Percentiles rank a stretch among this genome's conserved stretches.
phyloP scores from a whole-genome alignment of 805 yeast genomes.

The Ogataea polymorpha region DNA sequence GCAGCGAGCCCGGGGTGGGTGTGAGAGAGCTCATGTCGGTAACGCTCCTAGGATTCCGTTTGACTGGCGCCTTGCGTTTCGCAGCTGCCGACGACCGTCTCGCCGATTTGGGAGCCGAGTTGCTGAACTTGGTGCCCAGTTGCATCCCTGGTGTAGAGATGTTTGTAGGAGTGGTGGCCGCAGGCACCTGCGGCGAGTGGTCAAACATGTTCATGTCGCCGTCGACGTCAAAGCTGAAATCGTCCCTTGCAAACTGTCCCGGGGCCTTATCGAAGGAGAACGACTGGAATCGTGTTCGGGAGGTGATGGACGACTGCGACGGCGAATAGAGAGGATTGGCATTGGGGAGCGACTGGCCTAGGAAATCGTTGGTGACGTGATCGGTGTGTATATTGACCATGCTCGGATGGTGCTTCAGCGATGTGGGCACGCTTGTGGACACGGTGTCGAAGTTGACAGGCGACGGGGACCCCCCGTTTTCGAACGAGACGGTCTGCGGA shows the following conservation, averaged over 20 bases:
- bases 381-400: conserved; percentile 17
- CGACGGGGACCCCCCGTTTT: conserved; percentile 15
- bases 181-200: conserved; percentile 7
- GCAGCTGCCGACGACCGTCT: conserved; percentile 19
- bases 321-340: conserved; percentile 21
- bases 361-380: conserved; percentile 7
- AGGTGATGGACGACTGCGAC: conserved; percentile 21
- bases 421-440: conserved; percentile 22
- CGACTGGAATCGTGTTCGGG: conserved; percentile 15
- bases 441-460: conserved; percentile 23
- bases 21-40: conserved; percentile 15
- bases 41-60: conserved; percentile 10
- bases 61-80: conserved; percentile 16
- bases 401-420: conserved; percentile 24
- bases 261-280: conserved; percentile 14
- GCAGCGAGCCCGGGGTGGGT: conserved; percentile 14
- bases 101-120: conserved; percentile 11
- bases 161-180: conserved; percentile 7
- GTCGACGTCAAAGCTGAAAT: conserved; percentile 26
- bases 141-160: neutral
- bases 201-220: conserved; percentile 31
- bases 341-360: conserved; percentile 6
- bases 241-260: conserved; percentile 11
- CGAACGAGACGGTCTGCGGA: conserved; percentile 7
- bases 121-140: conserved; percentile 3